Evolutionary conservation across 352 stramenopile species (phyloP).

Genomic region (Phytophthora agathidicida): DNA sequence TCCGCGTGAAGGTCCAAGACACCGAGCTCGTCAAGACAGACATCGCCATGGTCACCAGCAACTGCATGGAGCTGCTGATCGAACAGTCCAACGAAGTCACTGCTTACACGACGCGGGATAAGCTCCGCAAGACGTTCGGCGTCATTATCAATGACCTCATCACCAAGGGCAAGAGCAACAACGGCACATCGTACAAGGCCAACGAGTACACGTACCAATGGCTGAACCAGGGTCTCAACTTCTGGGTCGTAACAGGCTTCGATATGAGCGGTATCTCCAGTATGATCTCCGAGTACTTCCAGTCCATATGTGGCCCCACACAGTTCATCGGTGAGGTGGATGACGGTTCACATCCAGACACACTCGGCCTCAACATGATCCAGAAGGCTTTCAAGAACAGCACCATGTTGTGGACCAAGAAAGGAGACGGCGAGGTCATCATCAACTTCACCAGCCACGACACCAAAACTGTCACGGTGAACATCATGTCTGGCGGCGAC

Average conservation of each 20-base stretch:
- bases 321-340: conserved; percentile 47
- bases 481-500: conserved; percentile 55
- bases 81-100: conserved; percentile 22
- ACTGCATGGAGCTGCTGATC: conserved; percentile 38
- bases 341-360: conserved; percentile 43
- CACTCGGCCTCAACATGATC: conserved; percentile 44
- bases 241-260: conserved; percentile 24
- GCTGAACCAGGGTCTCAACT: conserved; percentile 19
- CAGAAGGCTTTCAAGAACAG: conserved; percentile 49
- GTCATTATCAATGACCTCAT: conserved; percentile 33
- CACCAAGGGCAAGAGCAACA: conserved; percentile 23
- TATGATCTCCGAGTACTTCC: conserved; percentile 34
- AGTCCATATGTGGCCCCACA: conserved; percentile 43
- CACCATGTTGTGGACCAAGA: conserved; percentile 45
- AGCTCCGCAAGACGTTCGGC: conserved; percentile 30
- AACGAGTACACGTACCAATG: conserved; percentile 14
- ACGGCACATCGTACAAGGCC: conserved; percentile 20
- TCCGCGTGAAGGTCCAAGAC: conserved; percentile 34
- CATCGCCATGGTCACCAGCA: conserved; percentile 33
- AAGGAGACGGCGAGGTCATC: conserved; percentile 43
- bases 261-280: conserved; percentile 33
- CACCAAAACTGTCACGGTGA: conserved; percentile 51
- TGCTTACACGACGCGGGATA: conserved; percentile 28
- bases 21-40: conserved; percentile 41
- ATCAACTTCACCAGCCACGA: conserved; percentile 55